Evolutionary conservation across 78 protist species (phyloP), one percentile per base, ranked within the genome.

Genomic region (Guillardia theta): DNA sequence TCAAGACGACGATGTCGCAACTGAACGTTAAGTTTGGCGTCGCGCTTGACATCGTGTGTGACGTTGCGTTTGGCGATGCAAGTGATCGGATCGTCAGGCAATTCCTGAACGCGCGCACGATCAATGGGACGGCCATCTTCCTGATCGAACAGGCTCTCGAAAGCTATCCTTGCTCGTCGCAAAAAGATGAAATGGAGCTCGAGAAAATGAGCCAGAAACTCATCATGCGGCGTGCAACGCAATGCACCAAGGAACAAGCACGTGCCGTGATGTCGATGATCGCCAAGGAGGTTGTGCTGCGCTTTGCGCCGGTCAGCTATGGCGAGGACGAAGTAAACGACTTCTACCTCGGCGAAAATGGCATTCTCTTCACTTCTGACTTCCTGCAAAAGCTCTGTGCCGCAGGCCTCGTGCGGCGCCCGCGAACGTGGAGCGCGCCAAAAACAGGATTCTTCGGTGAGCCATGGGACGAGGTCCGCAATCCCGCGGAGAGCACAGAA

Each of bases 391-490:
- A 27, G 39, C 92, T 87, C 64, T 37, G 64, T 41, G 21, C 92
- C 24, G 37, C 19, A 9, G 30, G 30, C 92, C 27, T 47, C 37
- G 54, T 87, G 64, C 37, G 43, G 43, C 88, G 88, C 37, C 88
- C 88, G 19, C n/a, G 43, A n/a, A 39, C 22, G 22, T 77, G 88
- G 88, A 36, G 46, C 27, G 88, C 88, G 0, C 92, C 92, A 9
- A 45, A 47, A 22, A 33, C 92, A 37, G 92, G 92, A 41, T 44
- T 87, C 92, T 87, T 87, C 48, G 92, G 92, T 15, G 64, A 30
- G 30, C 30, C 6, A 19, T 87, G 92, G 92, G 50, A 87, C 58
- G 92, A 87, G 37, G 92, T 4, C 41, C 92, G 19, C 92, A 44
- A 87, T 36, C 92, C 92, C 0, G 92, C 92, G 1, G 0, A 12